Percentiles rank a stretch among this genome's conserved stretches.
These are phyloP conservation scores for Gaertneriomyces sp. DNA, from an alignment of 192 early-diverging fungal species.

Conservation along the genomic window DNA sequence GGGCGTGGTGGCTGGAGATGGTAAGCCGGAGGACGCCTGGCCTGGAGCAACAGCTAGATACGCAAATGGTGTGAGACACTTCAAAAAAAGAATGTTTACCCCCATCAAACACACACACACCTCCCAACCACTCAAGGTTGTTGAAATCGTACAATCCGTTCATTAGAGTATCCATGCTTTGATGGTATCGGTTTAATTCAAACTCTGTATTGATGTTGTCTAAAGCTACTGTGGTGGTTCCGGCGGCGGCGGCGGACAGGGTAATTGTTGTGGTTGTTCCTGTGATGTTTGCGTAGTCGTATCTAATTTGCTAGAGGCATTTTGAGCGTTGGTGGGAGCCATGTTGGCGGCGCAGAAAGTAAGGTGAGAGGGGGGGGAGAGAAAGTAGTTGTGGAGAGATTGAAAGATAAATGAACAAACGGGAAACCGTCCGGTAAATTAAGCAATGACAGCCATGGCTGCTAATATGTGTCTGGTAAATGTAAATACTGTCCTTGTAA, in stretches of 20 bases:
- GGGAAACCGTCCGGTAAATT: neutral
- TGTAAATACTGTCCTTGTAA: neutral
- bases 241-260: constrained; percentile 1
- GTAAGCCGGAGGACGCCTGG: no score
- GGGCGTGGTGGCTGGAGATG: no score
- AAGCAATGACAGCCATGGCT: constrained; percentile 1
- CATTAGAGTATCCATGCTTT: neutral
- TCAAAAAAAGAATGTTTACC: neutral
- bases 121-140: neutral
- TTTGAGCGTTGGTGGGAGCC: constrained; percentile 3
- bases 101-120: neutral
- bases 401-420: neutral
- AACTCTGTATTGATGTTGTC: neutral
- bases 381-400: neutral
- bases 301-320: neutral
- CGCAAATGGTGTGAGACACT: neutral
- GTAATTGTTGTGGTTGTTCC: neutral
- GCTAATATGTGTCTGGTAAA: neutral
- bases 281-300: neutral
- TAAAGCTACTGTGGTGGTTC: neutral
- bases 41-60: neutral
- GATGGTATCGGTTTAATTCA: neutral
- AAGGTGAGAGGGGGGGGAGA: neutral
- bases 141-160: neutral
- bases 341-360: neutral